These are phyloP conservation scores for Neodidymelliopsis sp. DNA, from an alignment of 2,329 filamentous ascomycete species.

Conservation along the genomic window DNA sequence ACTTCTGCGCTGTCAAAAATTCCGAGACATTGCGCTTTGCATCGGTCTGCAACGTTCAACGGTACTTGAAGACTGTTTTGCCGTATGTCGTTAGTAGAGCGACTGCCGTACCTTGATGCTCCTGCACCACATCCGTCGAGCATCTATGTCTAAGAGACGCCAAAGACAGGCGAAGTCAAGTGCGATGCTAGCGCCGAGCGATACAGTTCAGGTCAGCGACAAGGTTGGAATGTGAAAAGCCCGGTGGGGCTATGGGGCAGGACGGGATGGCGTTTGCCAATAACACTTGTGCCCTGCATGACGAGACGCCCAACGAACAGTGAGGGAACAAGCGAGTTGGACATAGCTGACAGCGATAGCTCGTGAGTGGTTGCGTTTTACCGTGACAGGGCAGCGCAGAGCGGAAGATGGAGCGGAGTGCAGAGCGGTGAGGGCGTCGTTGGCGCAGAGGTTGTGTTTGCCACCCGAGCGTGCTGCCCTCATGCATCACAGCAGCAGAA, in stretches of 20 bases:
- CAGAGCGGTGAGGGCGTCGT: slow-evolving; percentile 12
- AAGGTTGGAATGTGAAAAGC: slow-evolving; percentile 17
- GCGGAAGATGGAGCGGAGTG: slow-evolving; percentile 1
- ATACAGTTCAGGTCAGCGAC: slow-evolving; percentile 6
- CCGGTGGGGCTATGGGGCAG: slow-evolving; percentile 10
- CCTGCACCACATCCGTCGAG: slow-evolving; percentile 10
- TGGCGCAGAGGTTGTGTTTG: background rate
- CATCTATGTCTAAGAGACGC: slow-evolving; percentile 8
- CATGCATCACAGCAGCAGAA: background rate
- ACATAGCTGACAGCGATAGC: slow-evolving; percentile 3
- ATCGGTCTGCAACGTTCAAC: slow-evolving; percentile 1
- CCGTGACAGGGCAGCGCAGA: background rate
- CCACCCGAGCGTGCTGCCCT: slow-evolving; percentile 15
- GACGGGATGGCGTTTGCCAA: slow-evolving; percentile 15
- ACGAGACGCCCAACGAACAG: slow-evolving; percentile 14
- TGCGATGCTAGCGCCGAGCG: slow-evolving; percentile 9
- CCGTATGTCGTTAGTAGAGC: slow-evolving; percentile 17
- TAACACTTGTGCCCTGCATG: slow-evolving; percentile 19
- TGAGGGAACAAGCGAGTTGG: slow-evolving; percentile 6
- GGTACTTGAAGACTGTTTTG: background rate
- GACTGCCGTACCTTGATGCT: slow-evolving; percentile 2
- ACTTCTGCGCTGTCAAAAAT: background rate
- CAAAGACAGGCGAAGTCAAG: slow-evolving; percentile 6
- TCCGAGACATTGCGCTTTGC: background rate
- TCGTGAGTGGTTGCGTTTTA: slow-evolving; percentile 9